phyloP scores from a whole-genome alignment of 1,284 basidiomycete genomes.

The Leucoagaricus sp. region DNA sequence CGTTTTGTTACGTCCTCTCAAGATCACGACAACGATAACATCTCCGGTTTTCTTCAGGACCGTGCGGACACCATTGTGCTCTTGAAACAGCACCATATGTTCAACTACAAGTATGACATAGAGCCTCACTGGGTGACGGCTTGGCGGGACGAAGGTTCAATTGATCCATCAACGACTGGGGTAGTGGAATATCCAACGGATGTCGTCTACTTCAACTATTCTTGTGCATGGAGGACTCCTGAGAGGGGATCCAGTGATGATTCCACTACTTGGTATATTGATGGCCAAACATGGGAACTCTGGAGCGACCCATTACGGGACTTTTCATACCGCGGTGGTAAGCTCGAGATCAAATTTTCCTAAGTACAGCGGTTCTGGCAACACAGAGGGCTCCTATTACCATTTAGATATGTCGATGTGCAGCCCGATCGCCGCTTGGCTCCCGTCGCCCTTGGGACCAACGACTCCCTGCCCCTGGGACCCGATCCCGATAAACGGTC shows the following conservation, averaged over 20 bases:
- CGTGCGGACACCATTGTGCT: not conserved
- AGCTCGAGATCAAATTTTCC: not conserved
- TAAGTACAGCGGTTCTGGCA: no score
- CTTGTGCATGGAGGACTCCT: not conserved
- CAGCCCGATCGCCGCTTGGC: not conserved
- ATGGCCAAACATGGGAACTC: slow-evolving; percentile 2
- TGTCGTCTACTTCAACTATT: slow-evolving; percentile 1
- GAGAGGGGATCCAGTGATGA: not conserved
- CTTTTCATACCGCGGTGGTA: not conserved
- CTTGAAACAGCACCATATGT: not conserved
- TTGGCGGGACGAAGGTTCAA: not conserved
- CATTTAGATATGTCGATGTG: not conserved
- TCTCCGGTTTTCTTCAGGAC: not conserved
- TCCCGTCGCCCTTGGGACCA: not conserved
- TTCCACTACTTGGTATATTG: not conserved
- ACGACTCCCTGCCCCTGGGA: not conserved
- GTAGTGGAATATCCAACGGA: not conserved
- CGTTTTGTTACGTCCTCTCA: not conserved
- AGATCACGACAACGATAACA: not conserved
- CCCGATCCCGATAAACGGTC: not conserved
- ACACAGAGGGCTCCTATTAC: not conserved
- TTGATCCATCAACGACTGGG: not conserved
- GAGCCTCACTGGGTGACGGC: not conserved
- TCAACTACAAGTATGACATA: not conserved
- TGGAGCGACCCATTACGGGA: not conserved